Conservation (phyloP, 2,329 filamentous ascomycete genomes). For the Botrytis aclada region DNA sequence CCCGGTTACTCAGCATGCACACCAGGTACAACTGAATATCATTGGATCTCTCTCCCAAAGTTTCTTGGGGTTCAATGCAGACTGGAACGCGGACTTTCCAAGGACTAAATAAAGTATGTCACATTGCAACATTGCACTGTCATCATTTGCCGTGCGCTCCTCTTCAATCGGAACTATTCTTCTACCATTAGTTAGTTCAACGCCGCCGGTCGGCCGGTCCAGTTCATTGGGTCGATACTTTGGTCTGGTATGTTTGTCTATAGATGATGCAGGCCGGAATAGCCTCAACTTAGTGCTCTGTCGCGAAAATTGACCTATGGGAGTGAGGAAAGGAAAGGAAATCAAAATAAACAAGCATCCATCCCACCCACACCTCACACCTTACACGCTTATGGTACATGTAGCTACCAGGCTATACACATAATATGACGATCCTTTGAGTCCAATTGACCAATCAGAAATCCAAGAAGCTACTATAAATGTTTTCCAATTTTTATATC, state of each 20-base stretch:
- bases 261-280: conserved; percentile 13
- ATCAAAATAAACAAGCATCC: conserved; percentile 7
- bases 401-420: not conserved
- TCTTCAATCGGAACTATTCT: conserved; percentile 4
- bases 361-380: not conserved
- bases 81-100: not conserved
- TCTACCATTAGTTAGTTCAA: not conserved
- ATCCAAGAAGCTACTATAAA: not conserved
- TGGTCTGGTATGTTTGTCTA: not conserved
- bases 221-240: conserved; percentile 2
- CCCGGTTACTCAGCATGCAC: not conserved
- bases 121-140: too few relatives aligned
- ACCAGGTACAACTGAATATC: not conserved
- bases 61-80: not conserved
- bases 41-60: not conserved
- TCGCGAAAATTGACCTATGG: not conserved
- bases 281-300: not conserved
- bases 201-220: conserved; percentile 2
- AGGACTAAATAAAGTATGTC: not conserved
- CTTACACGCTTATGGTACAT: not conserved
- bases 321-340: not conserved
- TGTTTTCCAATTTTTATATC: not conserved
- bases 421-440: not conserved
- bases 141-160: not conserved
- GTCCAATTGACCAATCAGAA: not conserved